Base-by-base conservation (phyloP, 306 rosid species). In the Hippophae rhamnoides region DNA sequence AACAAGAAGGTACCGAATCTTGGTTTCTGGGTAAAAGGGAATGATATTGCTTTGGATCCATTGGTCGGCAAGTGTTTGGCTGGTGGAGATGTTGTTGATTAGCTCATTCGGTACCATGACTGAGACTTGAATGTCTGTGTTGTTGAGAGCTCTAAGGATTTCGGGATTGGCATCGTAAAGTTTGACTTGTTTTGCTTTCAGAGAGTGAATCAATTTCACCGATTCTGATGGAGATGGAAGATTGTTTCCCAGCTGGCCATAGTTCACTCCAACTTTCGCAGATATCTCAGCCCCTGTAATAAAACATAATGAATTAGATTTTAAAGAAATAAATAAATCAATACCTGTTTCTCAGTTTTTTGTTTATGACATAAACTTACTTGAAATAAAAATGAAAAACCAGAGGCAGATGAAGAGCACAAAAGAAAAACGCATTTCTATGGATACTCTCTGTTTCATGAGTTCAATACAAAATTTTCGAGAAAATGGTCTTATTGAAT, bases 21-120 rank as follows among this genome's bases (percentile, higher is more conserved):
- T 40, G 42, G 97, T 82, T 25, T 66, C 7, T 2, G 89, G 90
- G 57, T 69, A 83, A 69, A 61, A 74, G 1, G 90, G 89, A 7
- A 87, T 38, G 58, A 90, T 78, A 51, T 84, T 82, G 72, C 64
- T 70, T 41, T 23, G 58, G 23, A 90, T 66, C 97, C 97, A 90
- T 73, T 87, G 79, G 27, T 90, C 84, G 11, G 95, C 83, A n/a
- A 26, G 57, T 52, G 74, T 72, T 47, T 81, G 94, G 77, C 69
- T 72, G 3, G 74, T 56, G 44, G 94, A 87, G 65, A 84, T 76
- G 74, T 53, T 52, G 55, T 83, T 53, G 46, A 90, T 84, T 69
- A 86, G 84, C 5, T 66, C 1, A 78, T 90, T 87, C 54, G 84
- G 82, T 58, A 90, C 69, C 94, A 84, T 90, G 12, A 90, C 77